phyloP scores from a whole-genome alignment of 2,329 filamentous ascomycete species.

The Aspergillus flavus region DNA sequence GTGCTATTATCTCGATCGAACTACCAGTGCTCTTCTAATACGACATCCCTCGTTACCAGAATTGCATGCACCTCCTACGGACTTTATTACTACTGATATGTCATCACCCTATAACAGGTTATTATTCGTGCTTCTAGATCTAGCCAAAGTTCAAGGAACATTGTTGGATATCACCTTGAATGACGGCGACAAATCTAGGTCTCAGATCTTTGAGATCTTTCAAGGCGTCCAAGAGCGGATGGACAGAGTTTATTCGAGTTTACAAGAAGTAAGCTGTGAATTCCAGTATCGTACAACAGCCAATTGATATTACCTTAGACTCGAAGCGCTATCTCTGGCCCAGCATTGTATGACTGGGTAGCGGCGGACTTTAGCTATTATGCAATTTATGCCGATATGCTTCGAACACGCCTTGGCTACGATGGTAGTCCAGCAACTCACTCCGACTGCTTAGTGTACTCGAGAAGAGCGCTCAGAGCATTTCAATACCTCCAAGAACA shows the following conservation, averaged over 20 bases:
- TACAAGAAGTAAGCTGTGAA: constrained; percentile 20
- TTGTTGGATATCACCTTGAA: constrained; percentile 7
- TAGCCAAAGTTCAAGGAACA: constrained; percentile 16
- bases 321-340: constrained; percentile 12
- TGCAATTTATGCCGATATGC: constrained; percentile 29
- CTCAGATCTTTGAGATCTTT: constrained; percentile 11
- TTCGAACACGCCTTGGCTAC: constrained; percentile 25
- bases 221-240: constrained; percentile 22
- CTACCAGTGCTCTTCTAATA: constrained; percentile 27
- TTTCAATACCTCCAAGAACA: constrained; percentile 19
- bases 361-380: constrained; percentile 28
- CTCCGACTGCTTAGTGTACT: constrained; percentile 26
- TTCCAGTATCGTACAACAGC: neutral
- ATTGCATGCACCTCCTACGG: constrained; percentile 9
- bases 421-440: constrained; percentile 24
- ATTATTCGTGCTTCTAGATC: constrained; percentile 14
- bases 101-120: constrained; percentile 13
- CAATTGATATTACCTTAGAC: constrained; percentile 9
- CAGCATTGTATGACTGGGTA: constrained; percentile 23
- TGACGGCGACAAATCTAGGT: neutral
- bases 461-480: constrained; percentile 17
- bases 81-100: neutral
- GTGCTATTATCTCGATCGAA: constrained; percentile 33
- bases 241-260: constrained; percentile 18
- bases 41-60: constrained; percentile 22